These are phyloP conservation scores for Oehlia diaphana DNA, from an alignment of 192 early-diverging fungal genomes.

Conservation along the genomic window DNA sequence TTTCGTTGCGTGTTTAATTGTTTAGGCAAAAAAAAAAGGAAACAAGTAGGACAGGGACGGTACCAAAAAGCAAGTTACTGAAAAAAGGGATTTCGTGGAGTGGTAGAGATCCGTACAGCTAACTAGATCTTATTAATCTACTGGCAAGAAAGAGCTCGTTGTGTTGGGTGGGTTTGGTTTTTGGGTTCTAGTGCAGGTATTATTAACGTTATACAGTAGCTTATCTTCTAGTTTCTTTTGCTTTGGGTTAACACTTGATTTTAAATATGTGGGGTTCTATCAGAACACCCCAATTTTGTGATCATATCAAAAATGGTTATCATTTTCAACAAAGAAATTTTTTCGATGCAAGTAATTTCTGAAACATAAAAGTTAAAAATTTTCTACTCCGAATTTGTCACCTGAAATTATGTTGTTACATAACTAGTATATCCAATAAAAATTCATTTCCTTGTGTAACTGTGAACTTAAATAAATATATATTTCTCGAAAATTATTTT, in stretches of 20 bases:
- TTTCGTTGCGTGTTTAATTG: constrained; percentile 4
- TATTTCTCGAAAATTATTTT: not conserved
- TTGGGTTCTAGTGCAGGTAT: not conserved
- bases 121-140: constrained; percentile 13
- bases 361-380: not conserved
- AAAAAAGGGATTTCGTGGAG: constrained; percentile 26
- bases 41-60: constrained; percentile 28
- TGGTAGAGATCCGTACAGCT: constrained; percentile 12
- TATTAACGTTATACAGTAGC: not conserved
- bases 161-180: constrained; percentile 18
- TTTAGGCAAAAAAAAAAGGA: constrained; percentile 29
- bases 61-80: constrained; percentile 27
- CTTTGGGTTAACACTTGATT: not conserved
- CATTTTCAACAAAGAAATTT: not conserved
- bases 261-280: not conserved
- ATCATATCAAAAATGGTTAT: not conserved
- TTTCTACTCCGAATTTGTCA: too few relatives aligned
- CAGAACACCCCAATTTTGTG: not conserved
- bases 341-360: too few relatives aligned
- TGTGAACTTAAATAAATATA: not conserved
- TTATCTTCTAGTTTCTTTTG: not conserved
- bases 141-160: constrained; percentile 14
- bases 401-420: not conserved
- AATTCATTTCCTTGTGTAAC: not conserved
- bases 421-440: not conserved